These are phyloP conservation scores for Rutidosis leptorrhynchoides DNA, from an alignment of 129 eudicot genomes.

Conservation along the genomic window DNA sequence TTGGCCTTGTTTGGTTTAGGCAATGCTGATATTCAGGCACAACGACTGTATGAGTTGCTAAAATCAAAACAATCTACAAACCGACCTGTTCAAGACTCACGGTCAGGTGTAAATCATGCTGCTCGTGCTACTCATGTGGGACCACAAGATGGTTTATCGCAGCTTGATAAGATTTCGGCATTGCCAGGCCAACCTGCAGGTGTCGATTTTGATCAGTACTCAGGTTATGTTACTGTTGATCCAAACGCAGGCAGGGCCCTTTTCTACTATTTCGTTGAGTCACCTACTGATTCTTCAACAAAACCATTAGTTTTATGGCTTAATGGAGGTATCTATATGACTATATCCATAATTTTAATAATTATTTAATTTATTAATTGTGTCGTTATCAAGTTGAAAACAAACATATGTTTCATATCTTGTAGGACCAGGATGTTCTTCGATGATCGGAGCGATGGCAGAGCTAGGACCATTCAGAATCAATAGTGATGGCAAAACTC, in stretches of 20 bases:
- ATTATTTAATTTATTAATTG: no score
- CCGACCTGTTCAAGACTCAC: neutral
- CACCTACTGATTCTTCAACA: neutral
- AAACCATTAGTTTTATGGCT: neutral
- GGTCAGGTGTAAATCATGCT: neutral
- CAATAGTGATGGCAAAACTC: constrained; percentile 40
- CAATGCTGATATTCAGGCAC: neutral
- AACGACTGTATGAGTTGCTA: neutral
- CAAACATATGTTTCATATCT: neutral
- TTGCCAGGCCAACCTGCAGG: constrained; percentile 6
- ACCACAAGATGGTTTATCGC: neutral
- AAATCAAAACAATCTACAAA: neutral
- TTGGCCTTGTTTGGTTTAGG: neutral
- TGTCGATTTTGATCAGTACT: neutral
- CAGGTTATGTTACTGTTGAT: neutral
- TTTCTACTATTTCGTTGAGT: neutral
- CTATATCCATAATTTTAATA: no score
- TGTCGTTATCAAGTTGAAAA: neutral
- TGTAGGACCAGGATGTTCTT: constrained; percentile 37
- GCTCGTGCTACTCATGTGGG: neutral
- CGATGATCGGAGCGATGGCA: constrained; percentile 36
- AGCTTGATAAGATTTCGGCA: neutral
- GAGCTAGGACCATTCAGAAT: constrained; percentile 51
- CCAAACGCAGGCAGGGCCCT: neutral
- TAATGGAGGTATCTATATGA: neutral